These are phyloP conservation scores for Russula olivacea DNA, from an alignment of 768 basidiomycete genomes.

Conservation along the genomic window DNA sequence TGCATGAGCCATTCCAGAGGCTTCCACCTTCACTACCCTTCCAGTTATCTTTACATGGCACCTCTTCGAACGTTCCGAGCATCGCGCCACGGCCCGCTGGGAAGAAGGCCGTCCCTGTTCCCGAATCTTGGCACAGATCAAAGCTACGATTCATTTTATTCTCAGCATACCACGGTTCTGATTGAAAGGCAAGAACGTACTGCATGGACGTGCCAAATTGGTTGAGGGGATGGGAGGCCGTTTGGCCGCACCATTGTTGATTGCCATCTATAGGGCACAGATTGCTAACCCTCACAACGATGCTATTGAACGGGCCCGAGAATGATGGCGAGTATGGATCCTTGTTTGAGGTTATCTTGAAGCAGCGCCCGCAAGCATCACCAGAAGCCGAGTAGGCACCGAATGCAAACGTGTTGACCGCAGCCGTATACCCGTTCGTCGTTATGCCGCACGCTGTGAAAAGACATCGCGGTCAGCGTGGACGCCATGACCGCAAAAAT, in stretches of 20 bases:
- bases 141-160: conserved; percentile 37
- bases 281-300: conserved; percentile 48
- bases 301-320: conserved; percentile 46
- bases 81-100: conserved; percentile 49
- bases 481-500: not conserved
- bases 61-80: conserved; percentile 48
- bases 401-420: conserved; percentile 51
- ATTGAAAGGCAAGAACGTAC: conserved; percentile 32
- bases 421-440: conserved; percentile 49
- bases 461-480: not conserved
- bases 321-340: conserved; percentile 50
- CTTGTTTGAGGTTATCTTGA: conserved; percentile 42
- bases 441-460: conserved; percentile 43
- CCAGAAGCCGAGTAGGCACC: conserved; percentile 47
- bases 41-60: conserved; percentile 50
- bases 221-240: conserved; percentile 38
- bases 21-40: conserved; percentile 45
- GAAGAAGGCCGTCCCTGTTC: conserved; percentile 49
- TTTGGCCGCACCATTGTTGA: conserved; percentile 56
- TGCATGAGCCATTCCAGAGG: conserved; percentile 46
- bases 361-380: conserved; percentile 59
- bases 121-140: conserved; percentile 56
- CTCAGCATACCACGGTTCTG: not conserved
- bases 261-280: conserved; percentile 37
- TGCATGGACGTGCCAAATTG: conserved; percentile 39